These are phyloP conservation scores for Lodderomyces theae DNA, from an alignment of 1,139 yeast genomes.

Conservation along the genomic window DNA sequence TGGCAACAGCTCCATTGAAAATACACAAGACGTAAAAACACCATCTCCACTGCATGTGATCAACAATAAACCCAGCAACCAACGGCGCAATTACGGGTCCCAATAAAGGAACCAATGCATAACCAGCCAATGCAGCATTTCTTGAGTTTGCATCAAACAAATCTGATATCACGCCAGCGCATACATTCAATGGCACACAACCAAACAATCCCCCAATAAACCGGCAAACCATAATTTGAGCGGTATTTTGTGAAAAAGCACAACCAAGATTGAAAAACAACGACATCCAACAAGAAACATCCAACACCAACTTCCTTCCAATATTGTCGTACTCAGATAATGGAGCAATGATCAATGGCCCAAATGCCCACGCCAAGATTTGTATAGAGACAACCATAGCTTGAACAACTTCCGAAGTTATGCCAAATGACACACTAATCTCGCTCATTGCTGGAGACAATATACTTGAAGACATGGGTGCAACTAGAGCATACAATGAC, in stretches of 20 bases:
- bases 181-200: slow-evolving; percentile 43
- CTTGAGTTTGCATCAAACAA: slow-evolving; percentile 38
- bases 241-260: slow-evolving; percentile 38
- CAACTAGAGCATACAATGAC: slow-evolving; percentile 41
- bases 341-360: slow-evolving; percentile 45
- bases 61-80: slow-evolving; percentile 54
- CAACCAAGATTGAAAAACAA: slow-evolving; percentile 40
- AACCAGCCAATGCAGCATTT: slow-evolving; percentile 42
- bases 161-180: slow-evolving; percentile 43
- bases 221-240: slow-evolving; percentile 40
- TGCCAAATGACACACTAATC: slow-evolving; percentile 33
- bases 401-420: slow-evolving; percentile 27
- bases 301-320: slow-evolving; percentile 42
- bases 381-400: slow-evolving; percentile 46
- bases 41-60: slow-evolving; percentile 44
- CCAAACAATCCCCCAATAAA: slow-evolving; percentile 42
- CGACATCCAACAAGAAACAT: slow-evolving; percentile 35
- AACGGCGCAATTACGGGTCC: slow-evolving; percentile 67
- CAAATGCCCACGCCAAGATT: slow-evolving; percentile 47
- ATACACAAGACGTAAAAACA: slow-evolving; percentile 41
- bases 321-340: slow-evolving; percentile 42
- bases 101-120: slow-evolving; percentile 43
- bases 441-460: slow-evolving; percentile 43
- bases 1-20: slow-evolving; percentile 40
- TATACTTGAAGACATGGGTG: slow-evolving; percentile 48